phyloP scores from a whole-genome alignment of 148 eudicot genomes.

The Simmondsia chinensis region DNA sequence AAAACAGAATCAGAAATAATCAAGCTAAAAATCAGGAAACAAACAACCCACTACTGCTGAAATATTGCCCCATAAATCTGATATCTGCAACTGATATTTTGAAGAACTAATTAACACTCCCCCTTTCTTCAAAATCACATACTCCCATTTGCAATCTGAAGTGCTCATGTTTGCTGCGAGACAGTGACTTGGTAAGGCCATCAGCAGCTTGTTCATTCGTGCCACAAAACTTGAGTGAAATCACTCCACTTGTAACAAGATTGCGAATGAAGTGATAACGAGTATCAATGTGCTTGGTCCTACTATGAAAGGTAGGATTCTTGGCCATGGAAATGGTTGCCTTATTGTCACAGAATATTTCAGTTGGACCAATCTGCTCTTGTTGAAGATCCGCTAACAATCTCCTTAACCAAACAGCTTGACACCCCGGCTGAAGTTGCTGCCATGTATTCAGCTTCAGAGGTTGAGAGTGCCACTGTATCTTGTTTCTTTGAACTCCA shows the following conservation, averaged over 20 bases:
- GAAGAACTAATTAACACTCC: no score
- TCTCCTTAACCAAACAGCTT: constrained; percentile 2
- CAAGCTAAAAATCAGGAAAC: no score
- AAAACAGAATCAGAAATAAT: no score
- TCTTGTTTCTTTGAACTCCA: constrained; percentile 1
- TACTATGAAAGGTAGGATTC: neutral
- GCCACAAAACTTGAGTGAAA: constrained; percentile 3
- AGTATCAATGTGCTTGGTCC: constrained; percentile 10
- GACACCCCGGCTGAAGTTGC: neutral
- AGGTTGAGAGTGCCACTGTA: neutral
- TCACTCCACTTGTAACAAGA: neutral
- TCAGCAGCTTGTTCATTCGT: constrained; percentile 5
- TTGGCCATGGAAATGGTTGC: constrained; percentile 3
- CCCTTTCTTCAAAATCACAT: no score
- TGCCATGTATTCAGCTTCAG: neutral
- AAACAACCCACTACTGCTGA: no score
- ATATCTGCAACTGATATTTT: no score
- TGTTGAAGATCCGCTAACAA: neutral
- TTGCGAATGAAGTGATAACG: constrained; percentile 2
- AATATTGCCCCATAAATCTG: no score
- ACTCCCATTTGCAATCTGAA: no score
- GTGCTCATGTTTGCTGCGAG: neutral
- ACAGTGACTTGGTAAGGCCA: neutral
- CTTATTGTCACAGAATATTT: constrained; percentile 4
- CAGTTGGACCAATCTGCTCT: neutral